A percentile compares a stretch with the other conserved stretches of the same genome.
phyloP scores from a whole-genome alignment of 352 stramenopile genomes.

The Globisporangium abappressorium region DNA sequence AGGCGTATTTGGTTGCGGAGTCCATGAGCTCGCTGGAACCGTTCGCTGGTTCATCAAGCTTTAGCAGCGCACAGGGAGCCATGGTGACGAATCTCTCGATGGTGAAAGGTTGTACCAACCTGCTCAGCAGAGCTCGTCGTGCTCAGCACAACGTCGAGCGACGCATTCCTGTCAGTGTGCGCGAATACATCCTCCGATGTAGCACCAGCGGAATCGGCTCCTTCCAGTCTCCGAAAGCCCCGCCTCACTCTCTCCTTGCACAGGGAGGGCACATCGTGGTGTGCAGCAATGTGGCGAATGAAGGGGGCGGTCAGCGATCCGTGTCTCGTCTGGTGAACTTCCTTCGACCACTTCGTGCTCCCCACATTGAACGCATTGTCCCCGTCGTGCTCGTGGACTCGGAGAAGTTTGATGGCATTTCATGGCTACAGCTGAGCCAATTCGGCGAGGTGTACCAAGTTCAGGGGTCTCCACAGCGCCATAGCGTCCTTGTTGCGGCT shows the following conservation, averaged over 20 bases:
- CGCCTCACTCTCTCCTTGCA: conserved; percentile 38
- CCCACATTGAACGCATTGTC: conserved; percentile 61
- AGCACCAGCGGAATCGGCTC: conserved; percentile 24
- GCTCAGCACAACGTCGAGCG: conserved; percentile 75
- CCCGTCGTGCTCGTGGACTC: conserved; percentile 78
- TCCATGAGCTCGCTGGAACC: conserved; percentile 51
- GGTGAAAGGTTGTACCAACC: conserved; percentile 34
- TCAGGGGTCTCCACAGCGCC: conserved; percentile 68
- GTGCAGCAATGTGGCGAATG: conserved; percentile 71
- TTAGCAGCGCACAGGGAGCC: conserved; percentile 18
- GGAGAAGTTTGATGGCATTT: conserved; percentile 57
- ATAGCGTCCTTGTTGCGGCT: conserved; percentile 62
- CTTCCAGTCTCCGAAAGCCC: conserved; percentile 37
- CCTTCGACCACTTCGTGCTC: conserved; percentile 61
- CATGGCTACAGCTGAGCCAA: conserved; percentile 62
- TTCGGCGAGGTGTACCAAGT: conserved; percentile 83
- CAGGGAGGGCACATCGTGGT: conserved; percentile 75
- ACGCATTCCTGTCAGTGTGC: conserved; percentile 55
- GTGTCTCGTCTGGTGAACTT: conserved; percentile 75
- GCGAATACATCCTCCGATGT: conserved; percentile 55
- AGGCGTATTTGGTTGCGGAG: conserved; percentile 77
- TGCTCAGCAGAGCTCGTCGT: conserved; percentile 47
- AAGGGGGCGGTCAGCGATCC: conserved; percentile 53
- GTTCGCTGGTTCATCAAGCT: conserved; percentile 29
- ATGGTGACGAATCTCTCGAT: conserved; percentile 31